These are phyloP conservation scores for Penicillium sp. DNA, from an alignment of 2,329 filamentous ascomycete species.

Conservation along the genomic window DNA sequence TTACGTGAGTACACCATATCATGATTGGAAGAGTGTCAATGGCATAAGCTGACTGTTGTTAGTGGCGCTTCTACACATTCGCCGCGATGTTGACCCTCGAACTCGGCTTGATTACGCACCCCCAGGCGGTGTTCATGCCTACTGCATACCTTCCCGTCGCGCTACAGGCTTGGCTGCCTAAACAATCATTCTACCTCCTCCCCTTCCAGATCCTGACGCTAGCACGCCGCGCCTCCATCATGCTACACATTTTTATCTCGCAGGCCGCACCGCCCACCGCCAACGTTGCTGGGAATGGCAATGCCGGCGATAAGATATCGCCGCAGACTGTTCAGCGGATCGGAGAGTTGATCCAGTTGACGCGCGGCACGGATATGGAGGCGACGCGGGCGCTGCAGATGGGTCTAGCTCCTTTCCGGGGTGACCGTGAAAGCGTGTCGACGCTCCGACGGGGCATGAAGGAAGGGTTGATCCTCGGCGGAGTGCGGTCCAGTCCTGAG, in stretches of 20 bases:
- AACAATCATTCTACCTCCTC: conserved; percentile 53
- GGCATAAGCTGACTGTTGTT: conserved; percentile 18
- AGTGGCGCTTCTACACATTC: conserved; percentile 55
- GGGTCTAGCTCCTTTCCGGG: conserved; percentile 76
- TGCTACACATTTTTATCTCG: conserved; percentile 76
- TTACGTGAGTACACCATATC: conserved; percentile 41
- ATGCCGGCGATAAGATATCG: conserved; percentile 30
- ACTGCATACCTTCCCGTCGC: conserved; percentile 29
- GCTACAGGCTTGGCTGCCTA: conserved; percentile 33
- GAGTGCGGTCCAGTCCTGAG: conserved; percentile 72
- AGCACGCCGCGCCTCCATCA: conserved; percentile 71
- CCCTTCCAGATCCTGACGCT: conserved; percentile 82
- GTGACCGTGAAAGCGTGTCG: conserved; percentile 63
- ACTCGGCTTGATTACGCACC: conserved; percentile 55
- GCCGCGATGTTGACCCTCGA: conserved; percentile 57
- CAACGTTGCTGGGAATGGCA: conserved; percentile 29
- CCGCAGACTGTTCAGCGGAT: conserved; percentile 61
- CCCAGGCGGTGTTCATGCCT: conserved; percentile 41
- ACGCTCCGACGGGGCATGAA: conserved; percentile 70
- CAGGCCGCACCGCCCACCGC: conserved; percentile 70
- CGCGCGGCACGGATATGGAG: conserved; percentile 65
- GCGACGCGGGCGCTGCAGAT: conserved; percentile 67
- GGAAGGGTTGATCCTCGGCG: conserved; percentile 86
- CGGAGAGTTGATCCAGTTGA: conserved; percentile 61
- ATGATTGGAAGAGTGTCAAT: conserved; percentile 2